Percentiles rank a stretch among this genome's conserved stretches.
phyloP scores from a whole-genome alignment of 2,329 filamentous ascomycete species.

The Aspergillus spinulosporus region DNA sequence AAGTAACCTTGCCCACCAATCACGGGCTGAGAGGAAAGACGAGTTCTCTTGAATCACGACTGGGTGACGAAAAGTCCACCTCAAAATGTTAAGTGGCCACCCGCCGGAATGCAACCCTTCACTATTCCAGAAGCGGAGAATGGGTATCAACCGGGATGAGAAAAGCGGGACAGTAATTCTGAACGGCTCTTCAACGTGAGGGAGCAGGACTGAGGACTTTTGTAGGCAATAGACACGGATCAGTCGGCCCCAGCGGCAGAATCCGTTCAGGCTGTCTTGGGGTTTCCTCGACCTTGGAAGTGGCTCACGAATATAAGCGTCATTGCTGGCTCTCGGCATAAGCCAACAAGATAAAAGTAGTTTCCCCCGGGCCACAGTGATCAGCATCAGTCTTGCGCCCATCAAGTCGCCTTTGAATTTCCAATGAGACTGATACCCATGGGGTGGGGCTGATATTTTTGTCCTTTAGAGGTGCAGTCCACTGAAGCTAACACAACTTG shows the following conservation, averaged over 20 bases:
- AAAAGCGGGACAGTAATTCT: neutral
- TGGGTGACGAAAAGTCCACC: constrained; percentile 18
- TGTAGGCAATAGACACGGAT: constrained; percentile 13
- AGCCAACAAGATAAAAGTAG: constrained; percentile 20
- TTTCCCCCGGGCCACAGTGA: constrained; percentile 8
- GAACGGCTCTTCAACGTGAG: neutral
- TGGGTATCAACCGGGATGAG: constrained; percentile 15
- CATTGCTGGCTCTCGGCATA: constrained; percentile 29
- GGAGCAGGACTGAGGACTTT: neutral
- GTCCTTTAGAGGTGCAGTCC: constrained; percentile 18
- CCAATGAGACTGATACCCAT: constrained; percentile 10
- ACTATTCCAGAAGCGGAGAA: constrained; percentile 37
- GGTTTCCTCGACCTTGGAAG: constrained; percentile 2
- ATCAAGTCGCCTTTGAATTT: constrained; percentile 12
- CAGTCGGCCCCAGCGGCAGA: constrained; percentile 13
- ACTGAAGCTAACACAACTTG: constrained; percentile 17
- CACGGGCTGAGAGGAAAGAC: constrained; percentile 12
- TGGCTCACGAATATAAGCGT: constrained; percentile 35
- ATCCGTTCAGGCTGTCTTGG: constrained; percentile 6
- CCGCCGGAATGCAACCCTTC: constrained; percentile 36
- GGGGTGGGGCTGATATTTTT: constrained; percentile 17
- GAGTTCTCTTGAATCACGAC: constrained; percentile 26
- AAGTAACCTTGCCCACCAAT: constrained; percentile 28
- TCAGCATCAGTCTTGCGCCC: constrained; percentile 12
- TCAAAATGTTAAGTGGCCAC: constrained; percentile 32